Percentiles rank a stretch among this genome's conserved stretches.
Evolutionary conservation across 768 basidiomycete genomes (phyloP).

Genomic region (Lactarius vividus): DNA sequence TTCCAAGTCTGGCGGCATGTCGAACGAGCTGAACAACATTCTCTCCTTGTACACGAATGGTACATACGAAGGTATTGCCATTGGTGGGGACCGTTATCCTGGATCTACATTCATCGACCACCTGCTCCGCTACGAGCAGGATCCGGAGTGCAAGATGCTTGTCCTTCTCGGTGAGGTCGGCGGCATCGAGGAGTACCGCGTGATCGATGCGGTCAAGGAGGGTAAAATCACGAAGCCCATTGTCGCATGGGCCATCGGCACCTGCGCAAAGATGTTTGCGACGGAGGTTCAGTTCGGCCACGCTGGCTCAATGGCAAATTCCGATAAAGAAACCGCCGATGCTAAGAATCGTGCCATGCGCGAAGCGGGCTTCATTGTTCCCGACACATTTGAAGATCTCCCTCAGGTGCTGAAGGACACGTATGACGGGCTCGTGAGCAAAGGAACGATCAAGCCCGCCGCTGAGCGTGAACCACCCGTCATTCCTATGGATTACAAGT

Average conservation of each 20-base stretch:
- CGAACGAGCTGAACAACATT: slow-evolving; percentile 99
- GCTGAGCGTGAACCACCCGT: slow-evolving; percentile 86
- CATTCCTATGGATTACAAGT: slow-evolving; percentile 99
- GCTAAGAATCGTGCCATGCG: slow-evolving; percentile 97
- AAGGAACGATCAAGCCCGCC: slow-evolving; percentile 65
- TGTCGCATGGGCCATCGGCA: slow-evolving; percentile 99
- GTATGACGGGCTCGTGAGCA: slow-evolving; percentile 75
- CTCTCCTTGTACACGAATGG: slow-evolving; percentile 95
- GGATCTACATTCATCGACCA: slow-evolving; percentile 99
- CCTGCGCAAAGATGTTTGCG: slow-evolving; percentile 99
- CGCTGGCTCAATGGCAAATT: slow-evolving; percentile 98
- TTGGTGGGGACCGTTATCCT: slow-evolving; percentile 98
- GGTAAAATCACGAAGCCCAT: slow-evolving; percentile 97
- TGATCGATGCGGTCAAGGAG: slow-evolving; percentile 94
- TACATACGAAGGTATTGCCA: slow-evolving; percentile 99
- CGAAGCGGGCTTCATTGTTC: slow-evolving; percentile 93
- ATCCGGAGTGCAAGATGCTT: slow-evolving; percentile 98
- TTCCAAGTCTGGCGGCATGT: slow-evolving; percentile 99
- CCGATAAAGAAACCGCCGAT: slow-evolving; percentile 95
- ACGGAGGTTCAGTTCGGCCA: slow-evolving; percentile 99
- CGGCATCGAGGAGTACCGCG: slow-evolving; percentile 98
- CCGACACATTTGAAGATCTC: slow-evolving; percentile 96
- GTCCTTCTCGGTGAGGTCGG: slow-evolving; percentile 98
- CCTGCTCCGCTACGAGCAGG: slow-evolving; percentile 93
- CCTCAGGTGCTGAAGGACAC: slow-evolving; percentile 81